phyloP scores from a whole-genome alignment of 441 rosid species.

The Omphalea diandra region DNA sequence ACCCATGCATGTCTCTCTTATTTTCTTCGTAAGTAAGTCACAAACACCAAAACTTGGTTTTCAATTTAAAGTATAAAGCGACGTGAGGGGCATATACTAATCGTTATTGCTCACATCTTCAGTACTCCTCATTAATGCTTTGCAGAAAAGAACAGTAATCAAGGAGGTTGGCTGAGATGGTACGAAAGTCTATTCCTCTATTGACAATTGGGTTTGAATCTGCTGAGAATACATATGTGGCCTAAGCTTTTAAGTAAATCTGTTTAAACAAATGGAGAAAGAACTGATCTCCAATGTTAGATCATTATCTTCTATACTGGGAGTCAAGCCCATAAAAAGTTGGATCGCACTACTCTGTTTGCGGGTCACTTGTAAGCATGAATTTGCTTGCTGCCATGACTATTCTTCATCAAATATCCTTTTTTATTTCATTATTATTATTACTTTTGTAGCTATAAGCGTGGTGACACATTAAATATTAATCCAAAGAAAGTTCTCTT shows the following conservation, averaged over 20 bases:
- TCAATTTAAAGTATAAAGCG: neutral
- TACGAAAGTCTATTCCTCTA: too few species aligned
- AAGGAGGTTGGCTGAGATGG: too few species aligned
- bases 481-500: too few species aligned
- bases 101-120: neutral
- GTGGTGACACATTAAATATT: too few species aligned
- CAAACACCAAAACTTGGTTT: conserved; percentile 1
- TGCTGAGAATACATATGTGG: too few species aligned
- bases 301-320: neutral
- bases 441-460: neutral
- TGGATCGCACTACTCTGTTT: neutral
- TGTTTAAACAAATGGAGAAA: neutral
- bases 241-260: neutral
- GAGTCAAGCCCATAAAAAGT: neutral
- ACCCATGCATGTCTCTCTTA: conserved; percentile 12
- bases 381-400: conserved; percentile 4
- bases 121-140: neutral
- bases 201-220: too few species aligned
- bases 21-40: conserved; percentile 27
- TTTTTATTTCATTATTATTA: neutral
- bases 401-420: neutral
- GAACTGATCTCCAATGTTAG: too few species aligned
- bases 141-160: too few species aligned
- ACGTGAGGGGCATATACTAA: neutral
- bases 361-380: conserved; percentile 1